A percentile compares a stretch with the other conserved stretches of the same genome.
Evolutionary conservation across 2,329 filamentous ascomycete genomes (phyloP).

Genomic region (Nemania diffusa): DNA sequence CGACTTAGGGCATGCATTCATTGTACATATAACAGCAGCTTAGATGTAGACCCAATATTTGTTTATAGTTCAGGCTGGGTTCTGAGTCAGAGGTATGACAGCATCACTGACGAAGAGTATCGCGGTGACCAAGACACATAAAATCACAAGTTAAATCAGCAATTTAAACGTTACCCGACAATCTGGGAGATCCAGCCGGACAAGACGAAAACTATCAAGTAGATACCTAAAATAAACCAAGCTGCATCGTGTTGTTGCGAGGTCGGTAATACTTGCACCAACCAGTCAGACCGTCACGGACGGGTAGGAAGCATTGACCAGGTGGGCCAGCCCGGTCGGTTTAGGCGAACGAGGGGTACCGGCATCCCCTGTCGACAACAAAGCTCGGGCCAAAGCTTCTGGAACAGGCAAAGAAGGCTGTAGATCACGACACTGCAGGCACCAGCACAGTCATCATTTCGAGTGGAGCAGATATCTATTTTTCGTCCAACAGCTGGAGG

Average conservation of each 20-base stretch:
- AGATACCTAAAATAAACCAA: background rate
- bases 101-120: conserved; percentile 9
- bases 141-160: background rate
- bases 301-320: conserved; percentile 27
- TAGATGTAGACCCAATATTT: background rate
- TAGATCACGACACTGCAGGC: conserved; percentile 34
- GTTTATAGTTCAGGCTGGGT: background rate
- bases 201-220: background rate
- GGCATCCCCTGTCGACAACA: conserved; percentile 22
- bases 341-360: conserved; percentile 10
- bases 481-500: background rate
- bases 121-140: no score
- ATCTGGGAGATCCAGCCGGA: background rate
- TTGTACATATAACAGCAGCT: background rate
- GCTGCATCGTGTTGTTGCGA: background rate
- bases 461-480: background rate
- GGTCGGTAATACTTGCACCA: background rate
- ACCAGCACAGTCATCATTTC: conserved; percentile 29
- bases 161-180: background rate
- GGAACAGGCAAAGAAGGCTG: conserved; percentile 41
- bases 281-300: background rate
- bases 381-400: conserved; percentile 42
- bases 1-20: background rate
- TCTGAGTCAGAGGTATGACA: conserved; percentile 28
- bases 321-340: conserved; percentile 30